Percentiles rank a stretch among this genome's conserved stretches.
phyloP scores from a whole-genome alignment of 495 filamentous ascomycete genomes.

The Hyaloscypha hepaticicola region DNA sequence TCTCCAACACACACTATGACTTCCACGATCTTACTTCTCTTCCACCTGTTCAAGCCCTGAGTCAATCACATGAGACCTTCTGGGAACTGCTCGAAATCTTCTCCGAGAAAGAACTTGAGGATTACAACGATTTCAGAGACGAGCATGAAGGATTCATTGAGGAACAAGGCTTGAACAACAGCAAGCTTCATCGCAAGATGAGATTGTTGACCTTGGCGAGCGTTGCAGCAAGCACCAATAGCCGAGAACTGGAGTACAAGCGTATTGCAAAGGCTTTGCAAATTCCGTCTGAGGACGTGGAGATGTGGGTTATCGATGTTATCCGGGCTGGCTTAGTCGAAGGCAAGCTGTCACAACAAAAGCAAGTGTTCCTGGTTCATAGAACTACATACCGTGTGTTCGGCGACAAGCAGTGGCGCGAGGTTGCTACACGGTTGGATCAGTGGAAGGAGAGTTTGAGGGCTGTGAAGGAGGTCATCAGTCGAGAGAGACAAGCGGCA shows the following conservation, averaged over 20 bases:
- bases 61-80: constrained; percentile 74
- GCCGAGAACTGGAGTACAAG: constrained; percentile 80
- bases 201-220: constrained; percentile 90
- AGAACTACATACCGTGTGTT: constrained; percentile 93
- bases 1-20: constrained; percentile 76
- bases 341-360: constrained; percentile 88
- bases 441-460: constrained; percentile 80
- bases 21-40: constrained; percentile 90
- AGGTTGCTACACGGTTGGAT: constrained; percentile 84
- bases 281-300: constrained; percentile 77
- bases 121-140: constrained; percentile 90
- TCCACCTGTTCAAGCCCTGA: constrained; percentile 82
- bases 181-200: constrained; percentile 78
- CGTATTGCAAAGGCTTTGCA: constrained; percentile 79
- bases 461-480: constrained; percentile 72
- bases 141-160: constrained; percentile 79
- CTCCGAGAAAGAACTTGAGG: constrained; percentile 85
- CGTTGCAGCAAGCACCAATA: constrained; percentile 76
- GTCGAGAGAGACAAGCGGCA: constrained; percentile 70
- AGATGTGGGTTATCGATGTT: constrained; percentile 98
- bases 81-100: constrained; percentile 95
- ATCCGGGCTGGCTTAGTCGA: constrained; percentile 93
- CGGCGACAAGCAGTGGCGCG: constrained; percentile 95
- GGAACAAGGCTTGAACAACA: constrained; percentile 61
- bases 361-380: constrained; percentile 90